phyloP scores from a whole-genome alignment of 129 eudicot species.

The Lonicera japonica region DNA sequence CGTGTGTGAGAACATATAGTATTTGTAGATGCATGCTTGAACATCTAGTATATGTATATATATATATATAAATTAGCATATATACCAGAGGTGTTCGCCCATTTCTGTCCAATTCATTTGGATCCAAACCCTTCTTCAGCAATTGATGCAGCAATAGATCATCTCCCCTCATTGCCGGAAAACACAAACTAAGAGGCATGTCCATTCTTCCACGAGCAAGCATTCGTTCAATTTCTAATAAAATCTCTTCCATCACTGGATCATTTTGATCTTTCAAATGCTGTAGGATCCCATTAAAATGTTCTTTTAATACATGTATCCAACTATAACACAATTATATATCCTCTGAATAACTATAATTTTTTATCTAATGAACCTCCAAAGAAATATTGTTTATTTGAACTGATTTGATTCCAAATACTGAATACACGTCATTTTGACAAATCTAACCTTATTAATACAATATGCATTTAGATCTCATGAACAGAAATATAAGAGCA shows the following conservation, averaged over 20 bases:
- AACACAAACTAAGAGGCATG: constrained; percentile 74
- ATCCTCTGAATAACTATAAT: no score
- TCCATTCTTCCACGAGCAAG: constrained; percentile 76
- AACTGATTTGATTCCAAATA: no score
- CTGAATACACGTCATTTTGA: no score
- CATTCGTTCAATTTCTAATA: constrained; percentile 57
- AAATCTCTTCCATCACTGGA: constrained; percentile 48
- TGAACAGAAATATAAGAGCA: no score
- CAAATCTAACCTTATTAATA: no score
- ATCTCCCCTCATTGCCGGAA: constrained; percentile 72
- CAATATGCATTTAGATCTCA: no score
- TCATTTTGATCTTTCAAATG: constrained; percentile 51
- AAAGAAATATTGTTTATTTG: no score
- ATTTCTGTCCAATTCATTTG: constrained; percentile 52
- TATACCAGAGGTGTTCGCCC: constrained; percentile 66
- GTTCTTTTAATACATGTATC: no score
- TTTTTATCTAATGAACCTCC: no score
- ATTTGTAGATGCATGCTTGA: no score
- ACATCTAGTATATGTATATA: not conserved
- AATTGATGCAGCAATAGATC: constrained; percentile 53
- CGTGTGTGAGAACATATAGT: no score
- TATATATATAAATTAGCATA: not conserved
- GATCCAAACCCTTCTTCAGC: constrained; percentile 59
- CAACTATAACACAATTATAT: no score
- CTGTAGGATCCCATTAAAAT: constrained; percentile 22